These are phyloP conservation scores for Flagelloscypha sp. DNA, from an alignment of 768 basidiomycete genomes.

Conservation along the genomic window DNA sequence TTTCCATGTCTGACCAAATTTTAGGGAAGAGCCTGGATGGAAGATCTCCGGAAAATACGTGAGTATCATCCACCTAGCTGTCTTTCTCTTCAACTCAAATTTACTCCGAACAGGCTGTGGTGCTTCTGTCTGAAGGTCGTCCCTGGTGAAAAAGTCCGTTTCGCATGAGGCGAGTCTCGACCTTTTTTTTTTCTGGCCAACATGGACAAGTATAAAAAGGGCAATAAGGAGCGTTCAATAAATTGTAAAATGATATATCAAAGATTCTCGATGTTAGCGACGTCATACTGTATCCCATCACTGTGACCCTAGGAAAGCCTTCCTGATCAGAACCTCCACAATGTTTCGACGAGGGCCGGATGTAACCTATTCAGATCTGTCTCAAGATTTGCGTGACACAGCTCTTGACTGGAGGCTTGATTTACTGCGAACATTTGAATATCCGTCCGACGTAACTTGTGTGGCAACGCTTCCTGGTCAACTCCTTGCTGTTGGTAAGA, in stretches of 20 bases:
- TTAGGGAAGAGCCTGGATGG: conserved; percentile 87
- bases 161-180: too few relatives aligned
- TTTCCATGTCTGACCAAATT: too few relatives aligned
- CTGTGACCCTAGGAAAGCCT: too few relatives aligned
- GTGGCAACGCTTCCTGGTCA: conserved; percentile 54
- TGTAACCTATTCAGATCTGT: conserved; percentile 40
- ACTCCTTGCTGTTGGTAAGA: conserved; percentile 52
- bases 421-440: conserved; percentile 38
- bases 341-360: too few relatives aligned
- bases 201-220: too few relatives aligned
- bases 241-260: too few relatives aligned
- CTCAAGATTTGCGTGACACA: conserved; percentile 45
- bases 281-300: too few relatives aligned
- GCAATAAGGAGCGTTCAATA: too few relatives aligned
- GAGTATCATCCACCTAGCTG: conserved; percentile 24
- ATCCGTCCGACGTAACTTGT: conserved; percentile 41
- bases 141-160: conserved; percentile 85
- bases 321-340: too few relatives aligned
- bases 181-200: too few relatives aligned
- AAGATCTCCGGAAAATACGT: conserved; percentile 97
- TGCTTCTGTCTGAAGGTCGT: conserved; percentile 79
- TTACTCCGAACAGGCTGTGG: conserved; percentile 54
- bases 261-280: too few relatives aligned
- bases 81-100: not conserved
- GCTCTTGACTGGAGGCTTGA: conserved; percentile 53